Percentiles rank a stretch among this genome's conserved stretches.
phyloP scores from a whole-genome alignment of 2,329 filamentous ascomycete species.

The Didymella segeticola region DNA sequence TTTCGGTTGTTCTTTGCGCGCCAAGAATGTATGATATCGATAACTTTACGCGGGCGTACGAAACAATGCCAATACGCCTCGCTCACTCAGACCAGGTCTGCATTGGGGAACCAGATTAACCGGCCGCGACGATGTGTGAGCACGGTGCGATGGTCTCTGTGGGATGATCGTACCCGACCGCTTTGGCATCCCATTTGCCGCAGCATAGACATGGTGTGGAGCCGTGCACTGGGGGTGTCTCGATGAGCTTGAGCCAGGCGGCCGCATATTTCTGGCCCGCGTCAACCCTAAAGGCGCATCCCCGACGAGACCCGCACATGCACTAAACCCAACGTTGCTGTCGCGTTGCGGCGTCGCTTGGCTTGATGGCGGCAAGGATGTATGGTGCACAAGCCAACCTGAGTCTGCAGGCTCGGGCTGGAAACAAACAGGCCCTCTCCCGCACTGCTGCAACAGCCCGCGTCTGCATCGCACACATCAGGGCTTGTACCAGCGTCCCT shows the following conservation, averaged over 20 bases:
- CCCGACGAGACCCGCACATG: slow-evolving; percentile 39
- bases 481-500: slow-evolving; percentile 40
- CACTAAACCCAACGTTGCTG: slow-evolving; percentile 41
- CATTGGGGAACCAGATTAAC: slow-evolving; percentile 43
- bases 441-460: slow-evolving; percentile 45
- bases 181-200: slow-evolving; percentile 45
- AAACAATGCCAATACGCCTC: slow-evolving; percentile 40
- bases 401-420: slow-evolving; percentile 37
- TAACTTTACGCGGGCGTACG: slow-evolving; percentile 32
- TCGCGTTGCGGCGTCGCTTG: slow-evolving; percentile 36
- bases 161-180: slow-evolving; percentile 35
- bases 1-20: slow-evolving; percentile 24
- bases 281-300: slow-evolving; percentile 35
- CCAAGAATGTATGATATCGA: slow-evolving; percentile 43
- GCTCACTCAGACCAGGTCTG: slow-evolving; percentile 29
- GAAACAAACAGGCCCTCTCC: slow-evolving; percentile 42
- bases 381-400: slow-evolving; percentile 32
- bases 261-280: slow-evolving; percentile 40
- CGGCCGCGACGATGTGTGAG: slow-evolving; percentile 30
- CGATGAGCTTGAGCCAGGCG: slow-evolving; percentile 30
- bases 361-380: slow-evolving; percentile 37
- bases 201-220: slow-evolving; percentile 32
- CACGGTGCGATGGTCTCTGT: slow-evolving; percentile 31
- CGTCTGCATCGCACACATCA: slow-evolving; percentile 41
- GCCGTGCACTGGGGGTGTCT: slow-evolving; percentile 26